These are phyloP conservation scores for Lentinula raphanica DNA, from an alignment of 768 basidiomycete species.

Conservation along the genomic window DNA sequence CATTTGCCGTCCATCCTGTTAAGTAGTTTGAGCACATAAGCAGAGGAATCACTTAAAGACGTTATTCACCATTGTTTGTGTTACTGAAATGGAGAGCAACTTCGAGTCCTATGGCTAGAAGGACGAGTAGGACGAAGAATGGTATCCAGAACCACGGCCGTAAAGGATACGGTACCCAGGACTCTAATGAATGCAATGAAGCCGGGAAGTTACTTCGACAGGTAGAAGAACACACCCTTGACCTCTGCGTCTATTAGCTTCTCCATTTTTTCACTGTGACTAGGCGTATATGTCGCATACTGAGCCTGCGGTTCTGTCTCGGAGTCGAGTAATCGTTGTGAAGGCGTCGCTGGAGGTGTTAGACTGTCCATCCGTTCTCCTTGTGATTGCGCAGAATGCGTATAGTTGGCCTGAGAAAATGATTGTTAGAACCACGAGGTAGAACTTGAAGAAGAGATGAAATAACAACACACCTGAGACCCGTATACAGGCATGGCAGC, in stretches of 20 bases:
- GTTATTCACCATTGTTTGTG: slow-evolving; percentile 19
- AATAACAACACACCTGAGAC: slow-evolving; percentile 1
- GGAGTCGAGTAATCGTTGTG: slow-evolving; percentile 3
- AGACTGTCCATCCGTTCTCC: background rate
- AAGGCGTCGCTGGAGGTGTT: slow-evolving; percentile 9
- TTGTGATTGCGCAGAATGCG: background rate
- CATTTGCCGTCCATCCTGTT: slow-evolving; percentile 40
- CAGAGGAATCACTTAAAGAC: background rate
- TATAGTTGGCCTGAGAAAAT: background rate
- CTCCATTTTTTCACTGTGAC: background rate
- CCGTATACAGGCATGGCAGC: slow-evolving; percentile 1
- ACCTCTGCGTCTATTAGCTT: background rate
- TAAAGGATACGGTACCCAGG: slow-evolving; percentile 23
- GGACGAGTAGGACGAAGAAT: slow-evolving; percentile 19
- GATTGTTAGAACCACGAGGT: background rate
- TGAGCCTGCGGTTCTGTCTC: slow-evolving; percentile 5
- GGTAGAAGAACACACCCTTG: background rate
- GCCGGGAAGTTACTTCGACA: background rate
- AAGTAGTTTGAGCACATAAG: background rate
- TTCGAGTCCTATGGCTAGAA: slow-evolving; percentile 24
- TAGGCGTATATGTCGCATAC: slow-evolving; percentile 4
- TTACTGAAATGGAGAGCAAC: slow-evolving; percentile 24
- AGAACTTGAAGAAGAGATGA: background rate
- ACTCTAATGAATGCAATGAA: background rate
- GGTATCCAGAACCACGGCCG: slow-evolving; percentile 23